A percentile compares a stretch with the other conserved stretches of the same genome.
Evolutionary conservation across 345 rosid genomes (phyloP).

Genomic region (Ailanthus altissimus): DNA sequence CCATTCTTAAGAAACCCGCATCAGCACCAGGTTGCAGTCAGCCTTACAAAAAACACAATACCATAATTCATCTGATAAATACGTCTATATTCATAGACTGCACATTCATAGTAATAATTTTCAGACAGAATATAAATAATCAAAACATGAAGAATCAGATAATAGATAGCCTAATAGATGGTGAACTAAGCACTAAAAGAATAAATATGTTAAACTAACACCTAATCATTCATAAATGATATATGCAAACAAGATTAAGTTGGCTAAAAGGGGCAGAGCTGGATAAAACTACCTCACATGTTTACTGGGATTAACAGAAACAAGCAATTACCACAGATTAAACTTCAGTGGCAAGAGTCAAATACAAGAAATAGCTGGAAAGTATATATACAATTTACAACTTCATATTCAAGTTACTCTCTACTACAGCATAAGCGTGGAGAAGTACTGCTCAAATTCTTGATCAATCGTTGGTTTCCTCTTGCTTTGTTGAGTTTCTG

Average conservation of each 20-base stretch:
- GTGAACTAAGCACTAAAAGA: no score
- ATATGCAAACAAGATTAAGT: constrained; percentile 15
- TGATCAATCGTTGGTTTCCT: constrained; percentile 87
- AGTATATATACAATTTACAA: neutral
- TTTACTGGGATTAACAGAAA: constrained; percentile 1
- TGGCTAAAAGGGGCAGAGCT: constrained; percentile 1
- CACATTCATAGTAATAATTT: neutral
- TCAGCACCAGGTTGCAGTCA: neutral
- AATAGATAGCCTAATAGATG: neutral
- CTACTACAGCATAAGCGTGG: constrained; percentile 67
- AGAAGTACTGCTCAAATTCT: constrained; percentile 90
- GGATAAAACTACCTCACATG: constrained; percentile 7
- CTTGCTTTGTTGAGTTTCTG: constrained; percentile 42
- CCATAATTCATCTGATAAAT: neutral
- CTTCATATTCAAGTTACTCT: neutral
- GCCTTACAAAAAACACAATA: neutral
- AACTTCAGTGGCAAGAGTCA: neutral
- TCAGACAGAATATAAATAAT: neutral
- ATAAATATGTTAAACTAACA: no score
- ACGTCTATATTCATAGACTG: neutral
- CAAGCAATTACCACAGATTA: neutral
- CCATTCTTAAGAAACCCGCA: neutral
- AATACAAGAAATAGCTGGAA: neutral
- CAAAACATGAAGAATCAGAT: neutral
- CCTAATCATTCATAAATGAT: neutral